Conservation (phyloP, 805 yeast genomes). For the Kuraishia capsulata region DNA sequence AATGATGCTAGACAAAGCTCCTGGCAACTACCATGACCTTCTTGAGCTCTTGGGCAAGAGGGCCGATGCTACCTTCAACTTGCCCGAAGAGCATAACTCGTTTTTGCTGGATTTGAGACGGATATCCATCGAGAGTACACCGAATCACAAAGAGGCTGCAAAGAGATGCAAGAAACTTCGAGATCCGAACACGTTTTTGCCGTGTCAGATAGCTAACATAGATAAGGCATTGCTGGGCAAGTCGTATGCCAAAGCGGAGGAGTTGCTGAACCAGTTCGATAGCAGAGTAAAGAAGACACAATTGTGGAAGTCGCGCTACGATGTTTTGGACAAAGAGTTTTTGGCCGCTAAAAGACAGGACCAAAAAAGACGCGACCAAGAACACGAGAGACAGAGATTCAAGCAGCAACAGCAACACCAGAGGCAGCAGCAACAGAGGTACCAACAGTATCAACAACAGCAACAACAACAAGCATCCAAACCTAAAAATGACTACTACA, state of each 20-base stretch:
- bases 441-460: conserved; percentile 25
- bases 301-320: conserved; percentile 25
- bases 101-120: conserved; percentile 12
- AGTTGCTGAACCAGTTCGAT: conserved; percentile 23
- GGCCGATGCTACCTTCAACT: conserved; percentile 11
- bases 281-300: conserved; percentile 28
- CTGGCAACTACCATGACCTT: conserved; percentile 17
- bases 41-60: conserved; percentile 11
- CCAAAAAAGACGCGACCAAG: conserved; percentile 22
- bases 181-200: conserved; percentile 20
- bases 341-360: background rate
- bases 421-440: conserved; percentile 29
- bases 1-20: conserved; percentile 7
- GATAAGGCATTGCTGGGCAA: conserved; percentile 25
- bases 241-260: conserved; percentile 29
- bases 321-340: conserved; percentile 8
- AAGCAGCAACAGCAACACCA: conserved; percentile 38
- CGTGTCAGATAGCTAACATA: conserved; percentile 25
- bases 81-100: conserved; percentile 2
- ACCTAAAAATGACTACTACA: conserved; percentile 59
- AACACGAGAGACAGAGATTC: conserved; percentile 29
- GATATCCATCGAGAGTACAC: conserved; percentile 1
- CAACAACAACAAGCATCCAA: conserved; percentile 18
- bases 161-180: background rate
- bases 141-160: conserved; percentile 7